phyloP scores from a whole-genome alignment of 2,329 filamentous ascomycete species.

The Diaporthe ampelina region DNA sequence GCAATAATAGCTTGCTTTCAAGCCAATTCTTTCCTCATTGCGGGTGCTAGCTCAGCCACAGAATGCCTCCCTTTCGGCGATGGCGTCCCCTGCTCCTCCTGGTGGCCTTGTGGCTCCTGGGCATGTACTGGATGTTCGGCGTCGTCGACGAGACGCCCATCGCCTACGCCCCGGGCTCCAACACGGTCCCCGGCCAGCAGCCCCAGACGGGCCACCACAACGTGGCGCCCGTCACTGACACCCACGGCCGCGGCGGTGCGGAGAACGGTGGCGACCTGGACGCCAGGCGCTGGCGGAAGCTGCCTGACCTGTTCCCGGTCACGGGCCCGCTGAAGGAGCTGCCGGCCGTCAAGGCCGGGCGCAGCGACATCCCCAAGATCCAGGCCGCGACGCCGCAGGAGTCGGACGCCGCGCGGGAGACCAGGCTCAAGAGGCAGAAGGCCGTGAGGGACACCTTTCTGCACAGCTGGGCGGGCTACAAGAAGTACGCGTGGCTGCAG shows the following conservation, averaged over 20 bases:
- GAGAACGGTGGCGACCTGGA: constrained; percentile 35
- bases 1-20: background rate
- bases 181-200: constrained; percentile 30
- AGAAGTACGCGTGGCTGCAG: constrained; percentile 72
- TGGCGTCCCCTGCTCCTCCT: constrained; percentile 41
- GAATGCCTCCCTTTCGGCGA: constrained; percentile 39
- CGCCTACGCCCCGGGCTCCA: constrained; percentile 38
- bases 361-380: constrained; percentile 63
- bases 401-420: constrained; percentile 50
- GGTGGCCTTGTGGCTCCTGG: constrained; percentile 38
- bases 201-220: constrained; percentile 38
- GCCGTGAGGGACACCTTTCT: constrained; percentile 65
- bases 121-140: constrained; percentile 39
- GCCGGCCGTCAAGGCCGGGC: constrained; percentile 47
- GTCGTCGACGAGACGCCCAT: constrained; percentile 33
- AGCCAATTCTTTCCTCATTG: background rate
- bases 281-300: constrained; percentile 50
- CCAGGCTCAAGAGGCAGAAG: constrained; percentile 55
- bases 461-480: constrained; percentile 73
- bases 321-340: constrained; percentile 48
- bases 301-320: constrained; percentile 53
- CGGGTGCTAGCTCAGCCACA: background rate
- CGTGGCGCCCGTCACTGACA: constrained; percentile 26
- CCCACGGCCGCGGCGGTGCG: constrained; percentile 29
- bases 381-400: constrained; percentile 70